These are phyloP conservation scores for Hypericum androsaemum DNA, from an alignment of 345 rosid genomes.

Conservation along the genomic window DNA sequence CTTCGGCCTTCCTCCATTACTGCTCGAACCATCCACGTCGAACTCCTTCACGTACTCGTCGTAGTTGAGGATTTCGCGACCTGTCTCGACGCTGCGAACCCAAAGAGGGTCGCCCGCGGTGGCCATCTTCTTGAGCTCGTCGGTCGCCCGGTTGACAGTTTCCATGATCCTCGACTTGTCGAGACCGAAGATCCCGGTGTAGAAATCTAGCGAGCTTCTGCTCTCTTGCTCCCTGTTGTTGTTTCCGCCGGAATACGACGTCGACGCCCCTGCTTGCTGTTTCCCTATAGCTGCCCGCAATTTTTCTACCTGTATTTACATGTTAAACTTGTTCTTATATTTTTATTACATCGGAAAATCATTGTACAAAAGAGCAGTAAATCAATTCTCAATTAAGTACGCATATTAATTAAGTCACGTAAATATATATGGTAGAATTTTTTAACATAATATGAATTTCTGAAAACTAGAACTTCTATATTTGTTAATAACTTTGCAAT, in stretches of 20 bases:
- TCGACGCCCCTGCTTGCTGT: slow-evolving; percentile 34
- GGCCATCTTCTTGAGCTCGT: slow-evolving; percentile 81
- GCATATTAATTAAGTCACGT: too few species aligned
- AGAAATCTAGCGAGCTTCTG: slow-evolving; percentile 64
- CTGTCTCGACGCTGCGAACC: slow-evolving; percentile 86
- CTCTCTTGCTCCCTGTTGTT: slow-evolving; percentile 37
- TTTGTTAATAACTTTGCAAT: too few species aligned
- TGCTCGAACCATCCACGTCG: slow-evolving; percentile 32
- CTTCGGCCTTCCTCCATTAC: slow-evolving; percentile 24
- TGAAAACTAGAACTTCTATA: too few species aligned
- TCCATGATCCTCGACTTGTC: slow-evolving; percentile 73
- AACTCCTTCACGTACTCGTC: slow-evolving; percentile 82
- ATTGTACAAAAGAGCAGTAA: too few species aligned
- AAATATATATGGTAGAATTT: too few species aligned
- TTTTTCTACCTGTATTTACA: slow-evolving; percentile 46
- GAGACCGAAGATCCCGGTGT: slow-evolving; percentile 63
- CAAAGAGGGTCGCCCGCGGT: slow-evolving; percentile 65
- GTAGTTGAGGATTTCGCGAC: slow-evolving; percentile 87
- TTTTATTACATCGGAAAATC: not conserved
- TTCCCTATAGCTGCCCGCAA: slow-evolving; percentile 58
- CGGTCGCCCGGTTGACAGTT: slow-evolving; percentile 61
- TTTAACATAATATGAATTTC: too few species aligned
- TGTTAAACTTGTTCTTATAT: not conserved
- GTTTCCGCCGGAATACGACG: slow-evolving; percentile 54
- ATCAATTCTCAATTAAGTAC: too few species aligned